phyloP scores from a whole-genome alignment of 148 eudicot genomes.

The Camellia sinensis region DNA sequence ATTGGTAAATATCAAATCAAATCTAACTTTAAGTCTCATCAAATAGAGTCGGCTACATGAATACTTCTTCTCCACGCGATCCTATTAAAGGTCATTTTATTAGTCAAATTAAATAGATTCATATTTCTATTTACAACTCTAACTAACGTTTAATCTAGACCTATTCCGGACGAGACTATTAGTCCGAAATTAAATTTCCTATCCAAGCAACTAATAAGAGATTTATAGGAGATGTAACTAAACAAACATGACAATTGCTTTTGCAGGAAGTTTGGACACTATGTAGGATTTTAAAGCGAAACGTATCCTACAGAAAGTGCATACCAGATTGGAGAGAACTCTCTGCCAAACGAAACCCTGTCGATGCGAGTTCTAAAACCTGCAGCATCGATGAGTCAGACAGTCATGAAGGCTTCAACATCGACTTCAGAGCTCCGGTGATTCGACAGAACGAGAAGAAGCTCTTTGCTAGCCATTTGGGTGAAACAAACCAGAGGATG shows the following conservation, averaged over 20 bases:
- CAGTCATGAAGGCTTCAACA: slow-evolving; percentile 34
- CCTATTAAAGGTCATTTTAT: too few relatives aligned
- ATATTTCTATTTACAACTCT: too few relatives aligned
- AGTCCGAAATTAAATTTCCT: too few relatives aligned
- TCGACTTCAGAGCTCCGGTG: slow-evolving; percentile 44
- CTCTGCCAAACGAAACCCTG: slow-evolving; percentile 23
- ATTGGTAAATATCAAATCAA: too few relatives aligned
- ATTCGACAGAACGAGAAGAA: slow-evolving; percentile 15
- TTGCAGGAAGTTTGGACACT: slow-evolving; percentile 98
- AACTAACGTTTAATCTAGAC: too few relatives aligned
- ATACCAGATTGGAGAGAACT: slow-evolving; percentile 62
- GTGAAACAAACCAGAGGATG: slow-evolving; percentile 13
- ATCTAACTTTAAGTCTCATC: too few relatives aligned
- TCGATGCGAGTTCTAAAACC: slow-evolving; percentile 45
- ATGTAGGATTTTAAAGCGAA: slow-evolving; percentile 74
- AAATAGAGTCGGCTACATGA: too few relatives aligned
- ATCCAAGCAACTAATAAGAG: too few relatives aligned
- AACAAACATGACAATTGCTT: neutral
- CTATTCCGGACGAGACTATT: too few relatives aligned
- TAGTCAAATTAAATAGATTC: too few relatives aligned
- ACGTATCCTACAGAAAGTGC: slow-evolving; percentile 32
- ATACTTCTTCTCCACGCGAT: too few relatives aligned
- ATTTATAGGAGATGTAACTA: too few relatives aligned
- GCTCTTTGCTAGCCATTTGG: neutral
- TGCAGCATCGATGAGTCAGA: slow-evolving; percentile 54